Evolutionary conservation across 805 yeast species (phyloP), one percentile per base, ranked within the genome.

Genomic region (Kluyveromyces siamensis): DNA sequence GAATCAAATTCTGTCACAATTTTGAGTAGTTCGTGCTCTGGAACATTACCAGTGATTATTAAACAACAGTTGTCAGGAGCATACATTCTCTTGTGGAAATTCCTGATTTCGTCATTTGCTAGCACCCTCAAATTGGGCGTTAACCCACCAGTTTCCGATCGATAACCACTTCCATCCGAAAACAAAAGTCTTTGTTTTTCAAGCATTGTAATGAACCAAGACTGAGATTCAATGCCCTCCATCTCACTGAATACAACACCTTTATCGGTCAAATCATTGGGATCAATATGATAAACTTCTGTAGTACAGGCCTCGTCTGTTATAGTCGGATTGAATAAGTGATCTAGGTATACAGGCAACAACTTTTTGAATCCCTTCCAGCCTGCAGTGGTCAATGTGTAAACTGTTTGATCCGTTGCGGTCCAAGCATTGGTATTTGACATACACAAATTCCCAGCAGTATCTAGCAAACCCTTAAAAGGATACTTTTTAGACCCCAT

Each of bases 201-300:
- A 53, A 85, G 70, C 55, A 74, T 77, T 2, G 83, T 62, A 11
- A 83, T 68, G 54, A 84, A 84, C 79, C 82, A 81, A 14, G 90
- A 76, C 53, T 84, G 86, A 57, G 79, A 79, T 65, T 89, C 96
- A 49, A 85, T 81, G 27, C 89, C 97, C 61, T 87, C 96, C 98
- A 93, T 93, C 68, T 93, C 99, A 47, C 95, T 84, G 63, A 85
- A 93, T 2, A 93, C 98, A 30, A 93, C 99, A 57, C 99, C 99
- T 63, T 88, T 88, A 57, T 93, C 99, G 54, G 84, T 80, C 25
- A 63, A 49, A 33, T 86, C 96, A 8, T 79, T 75, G 1, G 95
- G 96, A 63, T 93, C 98, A 42, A 93, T 78, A 63, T 93, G 98
- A 63, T 87, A 87, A 8, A 93, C 98, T 63, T 93, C 99, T 1